Evolutionary conservation across 2,329 filamentous ascomycete species (phyloP), one percentile per base, ranked within the genome.

Genomic region (Aspergillus sojae): DNA sequence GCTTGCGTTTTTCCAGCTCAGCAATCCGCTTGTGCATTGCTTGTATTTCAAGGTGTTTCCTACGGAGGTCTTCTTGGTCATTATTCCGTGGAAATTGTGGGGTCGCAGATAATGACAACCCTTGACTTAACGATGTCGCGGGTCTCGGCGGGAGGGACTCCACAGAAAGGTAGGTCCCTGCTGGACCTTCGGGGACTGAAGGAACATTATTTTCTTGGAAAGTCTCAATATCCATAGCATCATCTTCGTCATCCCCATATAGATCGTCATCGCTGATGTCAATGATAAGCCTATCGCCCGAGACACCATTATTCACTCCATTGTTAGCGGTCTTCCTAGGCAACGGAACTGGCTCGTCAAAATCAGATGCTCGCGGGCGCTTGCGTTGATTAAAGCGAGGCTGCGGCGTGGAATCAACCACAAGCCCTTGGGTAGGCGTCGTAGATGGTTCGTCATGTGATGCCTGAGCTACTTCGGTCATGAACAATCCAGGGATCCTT

Each of bases 201-300:
- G 19, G 57, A 11, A 62, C 16, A 7, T 59, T 60, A 53, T 77
- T 78, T n/a, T 72, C 70, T 1, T 77, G 70, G 3, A 71, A 73
- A 5, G 68, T 64, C 48, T 72, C 72, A n/a, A 71, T 61, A 4
- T 74, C 71, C 74, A 76, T 75, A 23, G 71, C 68, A 12, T 65
- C 68, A 34, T 74, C 68, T 45, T 75, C 72, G 39, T 76, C 72
- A 58, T 77, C 72, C 5, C 70, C 74, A 56, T 78, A 76, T 10
- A 75, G 81, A 62, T 90, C 88, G 67, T 89, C 87, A 32, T 96
- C 94, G 73, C 92, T 96, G 45, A 96, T 89, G 67, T 96, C 88
- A 68, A 97, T 96, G 45, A 97, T 86, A 58, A 96, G 85, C 3
- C 85, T 85, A 57, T 88, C 83, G 28, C 89, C 83, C 58, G 85